Evolutionary conservation across 257 asterid species (phyloP).

Genomic region (Jasminum sambac): DNA sequence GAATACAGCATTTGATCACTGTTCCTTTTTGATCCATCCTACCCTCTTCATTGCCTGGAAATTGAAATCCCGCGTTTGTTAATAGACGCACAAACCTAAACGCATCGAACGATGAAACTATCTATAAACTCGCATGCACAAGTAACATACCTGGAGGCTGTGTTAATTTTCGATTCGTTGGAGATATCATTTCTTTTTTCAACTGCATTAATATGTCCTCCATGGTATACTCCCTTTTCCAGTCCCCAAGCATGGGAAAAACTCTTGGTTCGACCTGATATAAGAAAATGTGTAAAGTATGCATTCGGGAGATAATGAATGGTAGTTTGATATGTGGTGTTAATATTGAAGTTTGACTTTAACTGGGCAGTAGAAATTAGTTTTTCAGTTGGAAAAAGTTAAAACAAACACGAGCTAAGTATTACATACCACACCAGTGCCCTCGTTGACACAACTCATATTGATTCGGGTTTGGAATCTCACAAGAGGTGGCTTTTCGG

Average conservation of each 20-base stretch:
- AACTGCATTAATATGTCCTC: slow-evolving; percentile 72
- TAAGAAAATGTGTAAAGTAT: too few species aligned
- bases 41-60: slow-evolving; percentile 68
- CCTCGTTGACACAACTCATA: slow-evolving; percentile 74
- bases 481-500: slow-evolving; percentile 71
- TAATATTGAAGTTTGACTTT: too few species aligned
- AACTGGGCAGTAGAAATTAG: too few species aligned
- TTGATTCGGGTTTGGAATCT: slow-evolving; percentile 74
- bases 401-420: not conserved
- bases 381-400: too few species aligned
- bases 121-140: too few species aligned
- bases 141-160: slow-evolving; percentile 62
- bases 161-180: slow-evolving; percentile 75
- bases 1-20: slow-evolving; percentile 68
- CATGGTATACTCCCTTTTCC: slow-evolving; percentile 86
- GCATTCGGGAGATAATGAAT: too few species aligned
- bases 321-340: too few species aligned
- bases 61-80: not conserved
- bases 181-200: slow-evolving; percentile 81
- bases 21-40: slow-evolving; percentile 75
- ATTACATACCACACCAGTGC: slow-evolving; percentile 65
- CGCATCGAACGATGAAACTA: not conserved
- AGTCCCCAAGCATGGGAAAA: slow-evolving; percentile 75
- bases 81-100: not conserved
- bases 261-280: slow-evolving; percentile 66